phyloP scores from a whole-genome alignment of 2,329 filamentous ascomycete genomes.

The Cercospora beticola region DNA sequence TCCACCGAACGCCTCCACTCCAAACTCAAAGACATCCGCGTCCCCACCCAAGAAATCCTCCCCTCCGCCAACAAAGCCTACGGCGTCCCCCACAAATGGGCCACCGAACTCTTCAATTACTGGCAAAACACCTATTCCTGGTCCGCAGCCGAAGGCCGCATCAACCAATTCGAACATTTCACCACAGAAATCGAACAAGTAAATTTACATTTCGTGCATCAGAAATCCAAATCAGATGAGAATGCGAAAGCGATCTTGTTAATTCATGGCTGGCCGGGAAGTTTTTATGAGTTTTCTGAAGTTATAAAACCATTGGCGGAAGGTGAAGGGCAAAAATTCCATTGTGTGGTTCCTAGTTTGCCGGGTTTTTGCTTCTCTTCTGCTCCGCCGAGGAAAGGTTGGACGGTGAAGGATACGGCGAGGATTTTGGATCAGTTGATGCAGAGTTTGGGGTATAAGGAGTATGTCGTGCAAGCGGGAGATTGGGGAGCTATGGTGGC shows the following conservation, averaged over 20 bases:
- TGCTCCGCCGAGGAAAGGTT: constrained; percentile 34
- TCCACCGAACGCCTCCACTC: constrained; percentile 41
- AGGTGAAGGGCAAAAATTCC: constrained; percentile 44
- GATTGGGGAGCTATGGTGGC: constrained; percentile 47
- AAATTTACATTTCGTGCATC: constrained; percentile 45
- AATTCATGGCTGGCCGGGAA: constrained; percentile 49
- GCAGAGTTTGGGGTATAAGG: constrained; percentile 43
- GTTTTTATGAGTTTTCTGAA: constrained; percentile 47
- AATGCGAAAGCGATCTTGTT: constrained; percentile 45
- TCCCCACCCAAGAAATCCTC: constrained; percentile 39
- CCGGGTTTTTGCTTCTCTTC: constrained; percentile 55
- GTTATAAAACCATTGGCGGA: constrained; percentile 40
- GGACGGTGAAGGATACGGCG: constrained; percentile 42
- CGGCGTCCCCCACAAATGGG: constrained; percentile 39
- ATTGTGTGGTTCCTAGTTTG: constrained; percentile 60
- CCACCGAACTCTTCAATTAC: constrained; percentile 36
- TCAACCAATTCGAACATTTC: constrained; percentile 39
- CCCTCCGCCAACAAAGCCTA: constrained; percentile 40
- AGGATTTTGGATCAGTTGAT: constrained; percentile 43
- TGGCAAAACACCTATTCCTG: constrained; percentile 41
- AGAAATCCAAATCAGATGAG: constrained; percentile 35
- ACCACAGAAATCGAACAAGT: constrained; percentile 39
- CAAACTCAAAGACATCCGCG: constrained; percentile 39
- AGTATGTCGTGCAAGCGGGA: constrained; percentile 43
- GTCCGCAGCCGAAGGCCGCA: constrained; percentile 36